Evolutionary conservation across 2,329 filamentous ascomycete species (phyloP), one percentile per base, ranked within the genome.

Genomic region (Trichoderma sp.): DNA sequence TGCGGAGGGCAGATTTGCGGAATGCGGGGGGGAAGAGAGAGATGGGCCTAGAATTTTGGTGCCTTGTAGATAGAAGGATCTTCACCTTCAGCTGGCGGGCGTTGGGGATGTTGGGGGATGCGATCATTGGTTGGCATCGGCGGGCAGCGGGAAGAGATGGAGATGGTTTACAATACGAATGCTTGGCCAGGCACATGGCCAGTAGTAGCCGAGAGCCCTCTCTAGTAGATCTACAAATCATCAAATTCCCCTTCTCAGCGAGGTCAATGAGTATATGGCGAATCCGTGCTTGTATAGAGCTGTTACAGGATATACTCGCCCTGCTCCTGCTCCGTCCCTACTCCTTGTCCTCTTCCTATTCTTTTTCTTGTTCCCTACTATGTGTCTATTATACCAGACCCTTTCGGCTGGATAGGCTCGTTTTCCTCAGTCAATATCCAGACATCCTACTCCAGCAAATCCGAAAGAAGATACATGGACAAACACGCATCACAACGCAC

Each of bases 1-100:
- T 68, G 36, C 65, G 65, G 65, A 68, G 32, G 65, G 21, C 24
- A 43, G 53, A 68, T 60, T 60, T 68, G 4, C 21, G 14, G 47
- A 26, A 68, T 68, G 65, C 65, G 65, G 65, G 65, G 65, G 30
- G 60, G 18, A 32, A 30, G 15, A 9, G 56, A 9, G 12, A 47
- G 26, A 56, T 26, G 34, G 26, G 53, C 26, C 36, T 60, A 68
- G 51, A 57, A 32, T 24, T 39, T 26, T 28, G 24, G 47, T 34
- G 62, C 30, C 43, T 53, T 6, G 28, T 15, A 3, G 8, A 34
- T 39, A 9, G 62, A 65, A 65, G 62, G 1, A 39, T 39, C 36
- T 39, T 51, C 21, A 51, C 34, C 43, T 34, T 18, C 7, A 51
- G 39, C 39, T 30, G 9, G 43, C n/a, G 43, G 43, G 9, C n/a